Evolutionary conservation across 202 grass and related monocot species (phyloP).

Genomic region (Schoenoplectus triqueter): DNA sequence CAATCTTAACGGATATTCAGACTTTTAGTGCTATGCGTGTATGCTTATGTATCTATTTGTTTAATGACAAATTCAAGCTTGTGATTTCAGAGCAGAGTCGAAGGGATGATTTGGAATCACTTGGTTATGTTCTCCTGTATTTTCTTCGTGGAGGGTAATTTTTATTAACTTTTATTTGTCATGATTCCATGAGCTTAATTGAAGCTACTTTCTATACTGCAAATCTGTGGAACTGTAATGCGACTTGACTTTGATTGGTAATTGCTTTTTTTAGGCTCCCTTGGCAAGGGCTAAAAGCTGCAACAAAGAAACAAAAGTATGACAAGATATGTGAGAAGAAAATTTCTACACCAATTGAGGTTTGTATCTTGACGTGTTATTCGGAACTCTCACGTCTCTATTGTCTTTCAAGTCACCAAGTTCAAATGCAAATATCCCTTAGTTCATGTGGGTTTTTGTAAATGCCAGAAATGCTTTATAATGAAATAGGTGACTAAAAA

Average conservation of each 20-base stretch:
- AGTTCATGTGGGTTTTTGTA: not conserved
- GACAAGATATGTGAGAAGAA: slow-evolving; percentile 97
- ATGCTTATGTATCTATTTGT: slow-evolving; percentile 23
- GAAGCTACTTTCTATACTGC: slow-evolving; percentile 11
- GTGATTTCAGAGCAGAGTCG: slow-evolving; percentile 84
- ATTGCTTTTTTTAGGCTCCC: slow-evolving; percentile 66
- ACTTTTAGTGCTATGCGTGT: not conserved
- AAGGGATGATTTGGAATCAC: slow-evolving; percentile 94
- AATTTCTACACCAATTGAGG: slow-evolving; percentile 87
- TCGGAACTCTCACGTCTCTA: no score
- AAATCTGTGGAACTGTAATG: slow-evolving; percentile 27
- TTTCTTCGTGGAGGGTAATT: slow-evolving; percentile 85
- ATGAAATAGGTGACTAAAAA: not conserved
- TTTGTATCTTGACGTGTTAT: slow-evolving; percentile 35
- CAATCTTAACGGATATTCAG: slow-evolving; percentile 1
- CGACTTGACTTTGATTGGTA: slow-evolving; percentile 13
- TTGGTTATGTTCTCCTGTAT: slow-evolving; percentile 98
- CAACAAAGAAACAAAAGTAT: slow-evolving; percentile 95
- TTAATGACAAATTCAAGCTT: slow-evolving; percentile 42
- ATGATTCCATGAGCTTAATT: slow-evolving; percentile 10
- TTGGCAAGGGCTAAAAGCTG: slow-evolving; percentile 97
- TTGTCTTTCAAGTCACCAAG: no score
- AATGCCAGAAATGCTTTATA: not conserved
- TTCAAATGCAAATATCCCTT: not conserved
- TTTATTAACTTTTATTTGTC: slow-evolving; percentile 28